Percentiles rank a stretch among this genome's conserved stretches.
Conservation (phyloP, 768 basidiomycete species). For the Boletus subcaerulescens region DNA sequence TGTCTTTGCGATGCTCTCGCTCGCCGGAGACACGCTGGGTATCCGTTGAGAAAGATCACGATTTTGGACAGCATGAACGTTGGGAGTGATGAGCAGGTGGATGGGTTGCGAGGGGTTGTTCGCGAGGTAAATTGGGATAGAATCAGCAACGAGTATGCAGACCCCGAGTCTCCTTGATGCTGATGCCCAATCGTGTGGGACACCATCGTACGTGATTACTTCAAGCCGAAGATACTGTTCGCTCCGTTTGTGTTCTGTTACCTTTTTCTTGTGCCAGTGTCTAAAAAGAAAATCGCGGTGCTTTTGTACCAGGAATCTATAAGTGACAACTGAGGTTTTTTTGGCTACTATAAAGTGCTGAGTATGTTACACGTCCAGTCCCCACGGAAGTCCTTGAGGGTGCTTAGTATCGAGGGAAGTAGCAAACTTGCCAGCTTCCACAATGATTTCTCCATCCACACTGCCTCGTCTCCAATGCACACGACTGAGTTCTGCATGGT, state of each 20-base stretch:
- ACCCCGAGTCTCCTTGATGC: not conserved
- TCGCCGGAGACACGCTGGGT: not conserved
- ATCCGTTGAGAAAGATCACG: not conserved
- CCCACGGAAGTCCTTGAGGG: not conserved
- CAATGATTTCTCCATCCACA: slow-evolving; percentile 7
- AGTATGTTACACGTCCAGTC: too few relatives aligned
- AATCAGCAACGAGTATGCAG: not conserved
- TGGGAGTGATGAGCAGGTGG: not conserved
- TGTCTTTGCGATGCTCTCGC: not conserved
- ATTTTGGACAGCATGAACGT: not conserved
- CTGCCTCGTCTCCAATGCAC: slow-evolving; percentile 9
- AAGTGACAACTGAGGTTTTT: too few relatives aligned
- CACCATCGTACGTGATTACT: not conserved
- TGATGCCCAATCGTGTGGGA: not conserved
- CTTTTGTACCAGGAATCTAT: too few relatives aligned
- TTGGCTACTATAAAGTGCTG: too few relatives aligned
- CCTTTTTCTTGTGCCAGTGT: too few relatives aligned
- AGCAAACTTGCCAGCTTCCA: not conserved
- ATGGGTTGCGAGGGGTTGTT: not conserved
- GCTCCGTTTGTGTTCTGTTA: too few relatives aligned
- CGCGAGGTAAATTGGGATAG: not conserved
- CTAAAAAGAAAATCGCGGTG: too few relatives aligned
- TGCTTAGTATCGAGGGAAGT: not conserved
- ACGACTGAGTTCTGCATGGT: slow-evolving; percentile 45
- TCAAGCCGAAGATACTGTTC: not conserved